Conservation (phyloP, 139 green algal genomes). For the Tetradesmus lagerheimii region DNA sequence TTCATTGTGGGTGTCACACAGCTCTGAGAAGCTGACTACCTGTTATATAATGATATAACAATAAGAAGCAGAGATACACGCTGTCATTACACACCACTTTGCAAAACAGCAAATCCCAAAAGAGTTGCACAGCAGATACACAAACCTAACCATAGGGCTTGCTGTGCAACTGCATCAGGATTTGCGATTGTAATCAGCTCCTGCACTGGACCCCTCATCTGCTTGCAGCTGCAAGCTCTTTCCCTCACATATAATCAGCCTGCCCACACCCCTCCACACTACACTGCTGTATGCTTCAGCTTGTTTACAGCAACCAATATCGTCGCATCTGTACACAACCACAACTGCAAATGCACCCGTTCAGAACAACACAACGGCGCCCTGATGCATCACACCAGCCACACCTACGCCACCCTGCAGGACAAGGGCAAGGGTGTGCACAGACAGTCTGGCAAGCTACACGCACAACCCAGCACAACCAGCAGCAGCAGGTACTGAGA, state of each 20-base stretch:
- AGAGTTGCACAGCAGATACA: background rate
- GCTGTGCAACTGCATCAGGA: background rate
- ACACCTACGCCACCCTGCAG: background rate
- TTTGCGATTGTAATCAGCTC: background rate
- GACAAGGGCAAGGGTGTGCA: background rate
- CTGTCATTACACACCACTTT: background rate
- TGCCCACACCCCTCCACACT: background rate
- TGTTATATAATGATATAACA: background rate
- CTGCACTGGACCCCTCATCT: background rate
- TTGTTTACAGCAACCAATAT: background rate
- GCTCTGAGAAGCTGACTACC: background rate
- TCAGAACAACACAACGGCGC: background rate
- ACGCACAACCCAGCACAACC: background rate
- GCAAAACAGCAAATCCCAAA: background rate
- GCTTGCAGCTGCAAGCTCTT: background rate
- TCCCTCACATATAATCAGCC: background rate
- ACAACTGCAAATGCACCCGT: background rate
- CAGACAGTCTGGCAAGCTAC: background rate
- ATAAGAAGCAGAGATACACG: background rate
- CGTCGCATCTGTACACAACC: background rate
- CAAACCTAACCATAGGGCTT: no score
- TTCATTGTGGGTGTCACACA: background rate
- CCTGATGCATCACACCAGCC: background rate
- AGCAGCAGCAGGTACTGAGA: background rate
- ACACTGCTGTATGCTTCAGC: background rate